phyloP scores from a whole-genome alignment of 2,329 filamentous ascomycete species.

The Sporothrix phasma region DNA sequence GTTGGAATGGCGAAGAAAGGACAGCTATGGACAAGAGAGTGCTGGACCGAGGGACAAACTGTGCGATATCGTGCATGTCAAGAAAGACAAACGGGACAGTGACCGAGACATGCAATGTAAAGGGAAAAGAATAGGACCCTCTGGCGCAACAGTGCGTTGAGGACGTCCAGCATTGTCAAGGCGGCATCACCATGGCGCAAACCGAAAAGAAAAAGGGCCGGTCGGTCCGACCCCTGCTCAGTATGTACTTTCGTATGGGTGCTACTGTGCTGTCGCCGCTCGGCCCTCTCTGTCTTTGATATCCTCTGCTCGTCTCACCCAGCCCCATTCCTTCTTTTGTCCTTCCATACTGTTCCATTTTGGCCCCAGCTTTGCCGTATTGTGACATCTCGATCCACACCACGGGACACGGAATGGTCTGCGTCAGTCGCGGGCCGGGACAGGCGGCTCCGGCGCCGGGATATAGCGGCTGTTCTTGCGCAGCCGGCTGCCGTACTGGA shows the following conservation, averaged over 20 bases:
- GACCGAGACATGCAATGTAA: too few species aligned
- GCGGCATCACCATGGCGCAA: neutral
- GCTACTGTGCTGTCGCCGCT: neutral
- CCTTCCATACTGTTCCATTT: neutral
- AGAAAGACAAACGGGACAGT: too few species aligned
- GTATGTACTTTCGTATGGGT: neutral
- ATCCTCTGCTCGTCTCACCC: neutral
- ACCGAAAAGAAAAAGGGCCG: neutral
- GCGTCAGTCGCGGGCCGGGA: too few species aligned
- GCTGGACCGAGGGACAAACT: too few species aligned
- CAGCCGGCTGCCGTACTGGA: neutral
- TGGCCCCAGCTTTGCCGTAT: too few species aligned
- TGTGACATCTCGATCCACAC: too few species aligned
- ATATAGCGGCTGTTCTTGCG: neutral
- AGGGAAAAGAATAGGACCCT: neutral
- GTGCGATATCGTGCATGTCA: too few species aligned
- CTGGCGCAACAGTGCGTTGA: constrained; percentile 1
- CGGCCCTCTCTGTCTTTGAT: neutral
- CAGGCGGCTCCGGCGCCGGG: neutral
- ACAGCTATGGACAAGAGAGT: too few species aligned
- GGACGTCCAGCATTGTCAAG: neutral
- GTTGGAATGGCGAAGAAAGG: too few species aligned
- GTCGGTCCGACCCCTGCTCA: neutral
- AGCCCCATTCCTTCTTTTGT: neutral
- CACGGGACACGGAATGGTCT: too few species aligned